Evolutionary conservation across 2,329 filamentous ascomycete genomes (phyloP), one percentile per base, ranked within the genome.

Genomic region (Rhynchosporium secalis): DNA sequence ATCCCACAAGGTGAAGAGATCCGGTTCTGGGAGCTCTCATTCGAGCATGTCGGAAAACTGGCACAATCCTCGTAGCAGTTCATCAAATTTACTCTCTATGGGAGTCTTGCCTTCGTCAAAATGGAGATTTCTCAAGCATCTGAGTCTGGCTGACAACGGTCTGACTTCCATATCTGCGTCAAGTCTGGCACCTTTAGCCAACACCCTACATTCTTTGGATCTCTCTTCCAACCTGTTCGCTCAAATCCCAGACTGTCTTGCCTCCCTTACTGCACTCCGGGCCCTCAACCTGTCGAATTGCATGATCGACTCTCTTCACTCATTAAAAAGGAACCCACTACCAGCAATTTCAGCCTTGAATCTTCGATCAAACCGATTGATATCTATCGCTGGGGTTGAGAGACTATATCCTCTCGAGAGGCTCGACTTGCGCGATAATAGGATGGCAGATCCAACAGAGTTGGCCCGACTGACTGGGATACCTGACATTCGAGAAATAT

Each of bases 241-340:
- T n/a, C 91, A 97, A 75, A 89, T 98, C 59, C 95, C 95, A 0
- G 95, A 98, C 75, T 95, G 91, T 71, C 79, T 99, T 62, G 89
- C 93, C 12, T 90, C 86, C 9, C 80, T 99, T 62, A 92, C 92
- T 26, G 89, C 92, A 33, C 83, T 99, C n/a, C 87, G 93, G 67
- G 93, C 95, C 29, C 79, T 99, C 59, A 98, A 99, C 72, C 81
- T 99, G 31, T 96, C 94, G 3, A 90, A 96, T 72, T 98, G 94
- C 81, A 97, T 98, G 93, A 98, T 99, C 66, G 91, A 94, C 70
- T 95, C 92, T 15, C 81, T 99, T 61, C 90, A 96, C 71, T 96
- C 94, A 1, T 80, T 99, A 47, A 87, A 87, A 2, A 87, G 90
- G 66, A 95, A 89, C 71, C 92, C 95, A 12, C 82, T 99, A 4